Evolutionary conservation across 2,329 filamentous ascomycete species (phyloP).

Genomic region (Macrophomina tecta): DNA sequence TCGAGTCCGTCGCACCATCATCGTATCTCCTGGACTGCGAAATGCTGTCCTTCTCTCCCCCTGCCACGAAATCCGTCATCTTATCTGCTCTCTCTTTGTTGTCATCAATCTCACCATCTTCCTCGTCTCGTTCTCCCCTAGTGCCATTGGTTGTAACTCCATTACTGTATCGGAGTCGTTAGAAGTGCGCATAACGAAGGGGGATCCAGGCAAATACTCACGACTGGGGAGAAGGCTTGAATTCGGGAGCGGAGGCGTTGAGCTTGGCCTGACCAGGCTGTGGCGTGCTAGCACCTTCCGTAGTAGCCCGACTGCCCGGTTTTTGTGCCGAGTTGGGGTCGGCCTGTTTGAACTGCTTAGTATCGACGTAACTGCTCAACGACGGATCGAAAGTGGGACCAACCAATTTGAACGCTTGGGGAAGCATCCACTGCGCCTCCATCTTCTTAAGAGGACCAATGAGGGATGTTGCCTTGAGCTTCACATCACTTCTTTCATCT

Average conservation of each 20-base stretch:
- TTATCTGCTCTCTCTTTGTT: constrained; percentile 43
- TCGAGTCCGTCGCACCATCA: constrained; percentile 23
- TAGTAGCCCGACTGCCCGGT: constrained; percentile 41
- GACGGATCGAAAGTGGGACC: constrained; percentile 36
- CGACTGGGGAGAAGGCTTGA: constrained; percentile 58
- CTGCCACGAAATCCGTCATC: constrained; percentile 30
- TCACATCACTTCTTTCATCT: constrained; percentile 73
- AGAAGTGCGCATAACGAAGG: background rate
- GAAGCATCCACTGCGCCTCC: constrained; percentile 73
- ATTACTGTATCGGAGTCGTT: constrained; percentile 33
- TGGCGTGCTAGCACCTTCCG: constrained; percentile 45
- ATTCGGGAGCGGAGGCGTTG: constrained; percentile 66
- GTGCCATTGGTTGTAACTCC: constrained; percentile 40
- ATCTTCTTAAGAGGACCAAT: constrained; percentile 72
- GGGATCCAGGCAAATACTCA: constrained; percentile 3
- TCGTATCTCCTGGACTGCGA: constrained; percentile 8
- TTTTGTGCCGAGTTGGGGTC: constrained; percentile 22
- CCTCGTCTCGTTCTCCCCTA: constrained; percentile 58
- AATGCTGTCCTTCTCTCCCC: constrained; percentile 13
- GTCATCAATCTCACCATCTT: constrained; percentile 77
- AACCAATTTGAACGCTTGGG: constrained; percentile 75
- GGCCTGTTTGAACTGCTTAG: constrained; percentile 7
- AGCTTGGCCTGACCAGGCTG: constrained; percentile 54
- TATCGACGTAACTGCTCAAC: background rate
- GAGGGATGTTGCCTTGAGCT: constrained; percentile 74